Conservation (phyloP, 2,329 filamentous ascomycete genomes). For the Pseudopithomyces maydicus region DNA sequence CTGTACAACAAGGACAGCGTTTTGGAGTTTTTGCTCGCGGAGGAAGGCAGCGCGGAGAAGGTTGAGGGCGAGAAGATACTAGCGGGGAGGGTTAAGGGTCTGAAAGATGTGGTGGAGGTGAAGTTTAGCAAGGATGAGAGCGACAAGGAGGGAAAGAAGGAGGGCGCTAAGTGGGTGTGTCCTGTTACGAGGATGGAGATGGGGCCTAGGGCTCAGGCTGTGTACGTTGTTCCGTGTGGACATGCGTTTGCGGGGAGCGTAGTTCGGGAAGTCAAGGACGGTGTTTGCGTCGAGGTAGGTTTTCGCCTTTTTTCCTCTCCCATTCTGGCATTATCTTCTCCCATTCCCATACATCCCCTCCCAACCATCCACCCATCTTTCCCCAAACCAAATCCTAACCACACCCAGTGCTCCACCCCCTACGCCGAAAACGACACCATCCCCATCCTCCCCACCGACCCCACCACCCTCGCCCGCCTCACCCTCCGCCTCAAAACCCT, state of each 20-base stretch:
- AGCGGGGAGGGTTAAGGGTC: slow-evolving; percentile 70
- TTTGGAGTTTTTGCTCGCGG: slow-evolving; percentile 68
- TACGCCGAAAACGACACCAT: slow-evolving; percentile 80
- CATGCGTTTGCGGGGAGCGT: slow-evolving; percentile 91
- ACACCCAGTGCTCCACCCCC: slow-evolving; percentile 69
- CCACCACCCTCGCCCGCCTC: slow-evolving; percentile 72
- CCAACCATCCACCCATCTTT: too few relatives aligned
- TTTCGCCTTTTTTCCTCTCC: background rate
- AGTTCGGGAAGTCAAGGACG: slow-evolving; percentile 76
- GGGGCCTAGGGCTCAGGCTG: slow-evolving; percentile 76
- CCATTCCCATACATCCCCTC: background rate
- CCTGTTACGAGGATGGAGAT: slow-evolving; percentile 87
- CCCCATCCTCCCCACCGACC: slow-evolving; percentile 74
- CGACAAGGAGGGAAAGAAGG: slow-evolving; percentile 38
- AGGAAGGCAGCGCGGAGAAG: slow-evolving; percentile 63
- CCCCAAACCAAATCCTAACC: too few relatives aligned
- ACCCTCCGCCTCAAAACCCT: slow-evolving; percentile 71
- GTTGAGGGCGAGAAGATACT: slow-evolving; percentile 57
- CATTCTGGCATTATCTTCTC: background rate
- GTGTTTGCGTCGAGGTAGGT: slow-evolving; percentile 62
- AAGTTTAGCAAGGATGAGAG: slow-evolving; percentile 62
- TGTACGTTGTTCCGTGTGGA: slow-evolving; percentile 92
- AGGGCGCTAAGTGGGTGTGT: slow-evolving; percentile 68
- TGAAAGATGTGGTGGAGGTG: slow-evolving; percentile 87
- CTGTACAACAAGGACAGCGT: slow-evolving; percentile 96